Evolutionary conservation across 169 alveolate genomes (phyloP), one percentile per base, ranked within the genome.

Genomic region (Miamiensis avidus): DNA sequence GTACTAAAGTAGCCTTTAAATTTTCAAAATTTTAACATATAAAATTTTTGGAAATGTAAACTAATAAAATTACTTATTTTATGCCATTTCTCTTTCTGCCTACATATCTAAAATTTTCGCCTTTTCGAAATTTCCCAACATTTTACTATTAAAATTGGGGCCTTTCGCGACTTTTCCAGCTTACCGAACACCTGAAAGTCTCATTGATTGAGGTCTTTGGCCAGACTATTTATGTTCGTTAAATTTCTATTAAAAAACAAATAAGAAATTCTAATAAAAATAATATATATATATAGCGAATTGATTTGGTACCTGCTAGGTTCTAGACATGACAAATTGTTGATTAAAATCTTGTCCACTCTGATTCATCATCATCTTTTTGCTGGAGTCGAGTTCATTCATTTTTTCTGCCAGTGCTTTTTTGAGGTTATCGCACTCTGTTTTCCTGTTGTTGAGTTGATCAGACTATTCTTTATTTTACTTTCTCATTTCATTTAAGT

Each of bases 401-500:
- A 34, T 73, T 25, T 73, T 34, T 31, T 79, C 74, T 25, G 65
- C 64, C 28, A 65, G 78, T 34, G 78, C 86, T 78, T 74, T 82
- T 49, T 86, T 86, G n/a, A 76, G 31, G 31, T 91, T 86, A 29
- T 91, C 87, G 65, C 65, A 82, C 27, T 77, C 89, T 81, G 75
- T 82, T 25, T 82, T 81, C 78, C 82, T 72, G 69, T 85, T 87
- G 0, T 34, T 33, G 30, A 86, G 84, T 65, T 89, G 90, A 0
- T 88, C 78, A 74, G 81, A 75, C 29, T 82, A 88, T n/a, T 88
- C 91, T 75, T 83, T 88, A 79, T 87, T 88, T 78, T 88, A 78
- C 64, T 88, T 82, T 77, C 94, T 91, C 1, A 93, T 85, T 25
- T 85, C 84, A 82, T 94, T 92, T 29, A 94, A 82, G 64, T 94